phyloP scores from a whole-genome alignment of 345 rosid genomes.

The Ricinus communis region DNA sequence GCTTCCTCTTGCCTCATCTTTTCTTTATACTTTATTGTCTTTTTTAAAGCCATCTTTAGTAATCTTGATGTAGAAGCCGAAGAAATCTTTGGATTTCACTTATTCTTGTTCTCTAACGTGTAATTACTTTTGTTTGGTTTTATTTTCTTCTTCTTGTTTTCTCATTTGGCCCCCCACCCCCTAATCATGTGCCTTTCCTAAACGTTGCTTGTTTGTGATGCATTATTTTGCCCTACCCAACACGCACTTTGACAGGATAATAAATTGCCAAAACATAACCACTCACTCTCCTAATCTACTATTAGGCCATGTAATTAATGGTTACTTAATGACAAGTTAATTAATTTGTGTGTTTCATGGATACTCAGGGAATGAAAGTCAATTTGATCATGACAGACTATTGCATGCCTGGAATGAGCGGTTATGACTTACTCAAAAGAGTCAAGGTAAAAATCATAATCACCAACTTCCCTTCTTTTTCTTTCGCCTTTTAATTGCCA shows the following conservation, averaged over 20 bases:
- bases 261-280: too few species aligned
- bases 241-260: too few species aligned
- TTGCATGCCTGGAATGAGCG: constrained; percentile 88
- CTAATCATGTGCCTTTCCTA: not conserved
- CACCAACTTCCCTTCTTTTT: not conserved
- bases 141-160: too few species aligned
- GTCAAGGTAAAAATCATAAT: constrained; percentile 49
- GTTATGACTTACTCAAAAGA: constrained; percentile 79
- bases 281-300: too few species aligned
- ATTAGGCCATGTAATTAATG: too few species aligned
- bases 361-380: constrained; percentile 52
- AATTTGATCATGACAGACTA: constrained; percentile 85
- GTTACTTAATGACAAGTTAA: too few species aligned
- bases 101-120: too few species aligned
- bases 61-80: constrained; percentile 2
- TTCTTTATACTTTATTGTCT: not conserved
- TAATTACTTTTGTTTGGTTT: not conserved
- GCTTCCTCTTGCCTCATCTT: not conserved
- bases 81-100: not conserved
- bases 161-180: too few species aligned
- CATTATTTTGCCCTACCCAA: not conserved
- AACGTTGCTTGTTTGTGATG: not conserved
- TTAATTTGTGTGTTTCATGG: not conserved
- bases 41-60: not conserved
- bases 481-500: too few species aligned